Conservation (phyloP, 2,329 filamentous ascomycete genomes). For the Alternaria novae-zelandiae region DNA sequence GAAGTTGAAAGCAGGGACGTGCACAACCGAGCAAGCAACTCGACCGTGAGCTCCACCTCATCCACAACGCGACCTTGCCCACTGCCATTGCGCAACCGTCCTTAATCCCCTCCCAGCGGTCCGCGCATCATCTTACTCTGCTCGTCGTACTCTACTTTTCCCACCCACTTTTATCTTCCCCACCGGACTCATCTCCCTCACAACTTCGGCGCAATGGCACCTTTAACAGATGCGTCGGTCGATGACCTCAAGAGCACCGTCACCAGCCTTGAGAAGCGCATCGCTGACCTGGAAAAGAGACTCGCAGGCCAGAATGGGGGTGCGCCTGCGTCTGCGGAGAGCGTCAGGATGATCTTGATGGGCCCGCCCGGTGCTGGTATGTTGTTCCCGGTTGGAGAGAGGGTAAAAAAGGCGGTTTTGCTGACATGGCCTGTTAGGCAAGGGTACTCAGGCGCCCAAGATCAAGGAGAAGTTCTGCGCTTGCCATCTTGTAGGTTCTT, state of each 20-base stretch:
- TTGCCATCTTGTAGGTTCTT: conserved; percentile 83
- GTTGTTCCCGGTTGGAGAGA: conserved; percentile 45
- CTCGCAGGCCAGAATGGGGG: conserved; percentile 55
- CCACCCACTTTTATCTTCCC: background rate
- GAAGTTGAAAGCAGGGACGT: conserved; percentile 6
- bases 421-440: conserved; percentile 67
- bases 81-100: conserved; percentile 32
- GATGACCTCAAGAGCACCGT: conserved; percentile 85
- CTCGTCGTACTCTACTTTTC: conserved; percentile 11
- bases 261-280: conserved; percentile 80
- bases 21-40: conserved; percentile 15
- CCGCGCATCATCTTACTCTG: conserved; percentile 21
- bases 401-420: conserved; percentile 11
- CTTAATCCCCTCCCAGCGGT: conserved; percentile 17
- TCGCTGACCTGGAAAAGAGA: conserved; percentile 82
- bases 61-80: conserved; percentile 10
- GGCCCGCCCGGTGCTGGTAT: conserved; percentile 95
- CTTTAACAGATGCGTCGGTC: conserved; percentile 79
- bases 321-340: conserved; percentile 56
- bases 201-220: conserved; percentile 71
- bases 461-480: conserved; percentile 98
- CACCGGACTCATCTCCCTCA: conserved; percentile 9
- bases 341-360: conserved; percentile 96
- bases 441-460: conserved; percentile 96
- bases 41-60: conserved; percentile 15